Base-by-base conservation (phyloP, 129 eudicot species). In the Heracleum sosnowskyi region DNA sequence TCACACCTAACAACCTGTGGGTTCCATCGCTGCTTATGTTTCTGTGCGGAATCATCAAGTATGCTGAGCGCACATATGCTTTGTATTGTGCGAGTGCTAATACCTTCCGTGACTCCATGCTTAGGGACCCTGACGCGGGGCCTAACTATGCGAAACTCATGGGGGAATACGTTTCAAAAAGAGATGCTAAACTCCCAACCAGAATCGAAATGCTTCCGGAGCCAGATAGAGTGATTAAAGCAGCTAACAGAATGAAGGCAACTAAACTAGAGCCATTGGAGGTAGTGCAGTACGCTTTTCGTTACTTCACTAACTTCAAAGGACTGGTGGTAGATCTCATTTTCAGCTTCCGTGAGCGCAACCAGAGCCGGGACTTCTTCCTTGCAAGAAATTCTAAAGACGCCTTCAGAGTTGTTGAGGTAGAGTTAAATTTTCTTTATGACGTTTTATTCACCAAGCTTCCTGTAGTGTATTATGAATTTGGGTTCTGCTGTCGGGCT, bases 381-480 rank as follows among this genome's bases (percentile, higher is more conserved):
- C 80, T 89, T 3, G 77, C 78, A 20, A 78, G 87, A 64, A 78
- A 26, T 1, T 81, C 85, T 2, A 16, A 64, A 33, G 93, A 91
- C 31, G 93, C 96, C 7, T 88, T 88, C 63, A 51, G 75, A 47
- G 91, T 91, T 5, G 70, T 89, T 4, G 91, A 87, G 80, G 87
- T 84, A 20, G 97, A 91, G 78, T 76, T 87, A 28, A 91, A 89
- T 69, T 84, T 91, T 85, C 77, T 87, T 40, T 89, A 89, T 80
- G 93, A 85, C 0, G 88, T 81, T 77, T 86, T 91, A 15, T 91
- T 79, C 84, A 91, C 93, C 17, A 91, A 91, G 81, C 62, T 84
- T 28, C 77, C 83, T 0, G 90, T 87, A 64, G 83, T 86, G 66
- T 84, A 80, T 42, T 44, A 44, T 35, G 3, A 0, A 17, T 7